These are phyloP conservation scores for Scleroderma bovista DNA, from an alignment of 768 basidiomycete genomes.

Conservation along the genomic window DNA sequence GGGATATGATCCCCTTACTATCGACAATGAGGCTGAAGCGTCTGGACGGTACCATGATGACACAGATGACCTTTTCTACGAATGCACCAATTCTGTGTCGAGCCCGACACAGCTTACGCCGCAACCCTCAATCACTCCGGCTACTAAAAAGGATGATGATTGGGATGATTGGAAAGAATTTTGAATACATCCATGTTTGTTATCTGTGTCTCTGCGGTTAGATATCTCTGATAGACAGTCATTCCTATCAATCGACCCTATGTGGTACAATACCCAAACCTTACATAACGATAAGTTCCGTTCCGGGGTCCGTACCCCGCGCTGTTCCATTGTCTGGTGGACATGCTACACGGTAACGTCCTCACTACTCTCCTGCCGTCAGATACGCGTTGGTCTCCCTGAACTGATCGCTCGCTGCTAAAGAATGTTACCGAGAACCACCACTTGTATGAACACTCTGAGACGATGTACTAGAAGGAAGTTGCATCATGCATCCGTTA, in stretches of 20 bases:
- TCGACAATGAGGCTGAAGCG: conserved; percentile 46
- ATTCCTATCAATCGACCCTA: no score
- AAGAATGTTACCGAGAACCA: conserved; percentile 5
- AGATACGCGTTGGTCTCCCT: no score
- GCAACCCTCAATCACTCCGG: conserved; percentile 6
- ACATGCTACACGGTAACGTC: no score
- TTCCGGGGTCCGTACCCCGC: background rate
- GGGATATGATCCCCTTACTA: conserved; percentile 45
- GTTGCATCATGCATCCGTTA: conserved; percentile 63
- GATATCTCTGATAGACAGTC: background rate
- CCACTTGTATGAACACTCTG: background rate
- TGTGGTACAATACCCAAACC: background rate
- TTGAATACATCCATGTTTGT: conserved; percentile 28
- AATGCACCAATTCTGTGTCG: conserved; percentile 22
- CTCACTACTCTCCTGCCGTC: no score
- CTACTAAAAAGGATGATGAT: conserved; percentile 41
- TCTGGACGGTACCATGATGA: conserved; percentile 59
- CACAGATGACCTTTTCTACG: conserved; percentile 55
- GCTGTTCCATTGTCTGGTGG: no score
- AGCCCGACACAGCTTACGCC: conserved; percentile 6
- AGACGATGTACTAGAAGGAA: conserved; percentile 16
- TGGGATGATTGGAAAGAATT: conserved; percentile 86
- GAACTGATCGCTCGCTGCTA: no score
- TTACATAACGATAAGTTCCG: background rate
- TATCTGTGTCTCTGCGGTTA: background rate